Base-by-base conservation (phyloP, 2,329 filamentous ascomycete species). In the Verticillium longisporum region DNA sequence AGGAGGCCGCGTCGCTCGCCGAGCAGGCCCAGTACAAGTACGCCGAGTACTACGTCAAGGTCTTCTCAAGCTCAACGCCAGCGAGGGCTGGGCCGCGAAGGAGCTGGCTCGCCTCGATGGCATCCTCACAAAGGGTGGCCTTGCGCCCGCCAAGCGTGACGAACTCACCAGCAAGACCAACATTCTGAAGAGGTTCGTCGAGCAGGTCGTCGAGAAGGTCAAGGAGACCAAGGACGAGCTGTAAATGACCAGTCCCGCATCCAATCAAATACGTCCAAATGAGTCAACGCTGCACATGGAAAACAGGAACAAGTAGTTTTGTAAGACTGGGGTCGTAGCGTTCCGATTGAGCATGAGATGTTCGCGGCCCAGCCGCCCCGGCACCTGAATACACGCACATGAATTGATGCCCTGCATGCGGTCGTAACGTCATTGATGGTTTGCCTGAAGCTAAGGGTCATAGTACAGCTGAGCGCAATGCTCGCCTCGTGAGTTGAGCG, bases 41-140 rank as follows among this genome's bases (percentile, higher is more conserved):
- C 72, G 91, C 91, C 56, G 84, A 93, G 77, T 99, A 99, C 85
- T 98, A 99, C 76, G 82, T 95, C 74, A 91, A 91, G 74, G 92
- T 96, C 60, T 89, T 95, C 63, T 86, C 73, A 98, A 97, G 86
- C 79, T 95, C 65, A 82, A 80, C 72, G 82, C 88, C 75, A 96
- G 89, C 78, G 82, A 89, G 64, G 88, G 81, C 59, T 97, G 91
- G 72, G 91, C 87, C 57, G 79, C 85, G 72, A 98, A 97, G 86
- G 94, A 98, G 82, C 80, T 93, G 65, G 83, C 87, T 63, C 86
- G 94, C 65, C 82, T 98, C 64, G 84, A 91, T 68, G 87, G 88
- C 67, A 84, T 98, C 67, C 79, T 97, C 65, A 83, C 86, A 77
- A 97, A 96, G 86, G 92, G 93, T 65, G 91, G 91, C 63, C 82